A percentile compares a stretch with the other conserved stretches of the same genome.
Conservation (phyloP, 2,329 filamentous ascomycete species). For the Sporothrix dimorphospora region DNA sequence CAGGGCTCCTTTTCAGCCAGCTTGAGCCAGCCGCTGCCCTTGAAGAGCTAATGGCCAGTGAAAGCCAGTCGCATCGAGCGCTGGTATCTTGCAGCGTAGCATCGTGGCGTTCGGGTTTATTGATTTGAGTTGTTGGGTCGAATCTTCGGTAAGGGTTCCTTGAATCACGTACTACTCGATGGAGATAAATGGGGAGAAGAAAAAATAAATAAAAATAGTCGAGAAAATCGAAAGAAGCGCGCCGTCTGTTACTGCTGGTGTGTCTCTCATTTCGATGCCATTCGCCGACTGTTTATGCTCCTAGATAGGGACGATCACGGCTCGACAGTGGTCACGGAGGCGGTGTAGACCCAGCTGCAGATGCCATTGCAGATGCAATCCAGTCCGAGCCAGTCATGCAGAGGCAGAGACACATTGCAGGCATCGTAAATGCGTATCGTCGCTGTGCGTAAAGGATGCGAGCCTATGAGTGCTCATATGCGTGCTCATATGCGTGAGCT, state of each 20-base stretch:
- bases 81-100: slow-evolving; percentile 8
- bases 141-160: neutral
- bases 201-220: neutral
- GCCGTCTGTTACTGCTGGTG: neutral
- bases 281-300: neutral
- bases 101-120: slow-evolving; percentile 6
- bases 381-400: neutral
- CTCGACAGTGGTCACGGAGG: neutral
- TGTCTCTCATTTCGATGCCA: neutral
- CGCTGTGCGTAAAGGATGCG: neutral
- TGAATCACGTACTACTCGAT: no score
- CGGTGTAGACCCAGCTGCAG: neutral
- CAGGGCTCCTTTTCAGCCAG: no score
- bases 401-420: neutral
- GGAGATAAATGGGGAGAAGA: neutral
- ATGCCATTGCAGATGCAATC: neutral
- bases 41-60: neutral
- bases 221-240: neutral
- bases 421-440: neutral
- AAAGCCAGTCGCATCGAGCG: neutral
- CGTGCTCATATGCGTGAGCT: neutral
- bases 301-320: neutral
- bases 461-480: neutral
- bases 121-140: slow-evolving; percentile 4
- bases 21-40: no score